These are phyloP conservation scores for Melanomma pulvis-pyrius DNA, from an alignment of 495 filamentous ascomycete species.

Conservation along the genomic window DNA sequence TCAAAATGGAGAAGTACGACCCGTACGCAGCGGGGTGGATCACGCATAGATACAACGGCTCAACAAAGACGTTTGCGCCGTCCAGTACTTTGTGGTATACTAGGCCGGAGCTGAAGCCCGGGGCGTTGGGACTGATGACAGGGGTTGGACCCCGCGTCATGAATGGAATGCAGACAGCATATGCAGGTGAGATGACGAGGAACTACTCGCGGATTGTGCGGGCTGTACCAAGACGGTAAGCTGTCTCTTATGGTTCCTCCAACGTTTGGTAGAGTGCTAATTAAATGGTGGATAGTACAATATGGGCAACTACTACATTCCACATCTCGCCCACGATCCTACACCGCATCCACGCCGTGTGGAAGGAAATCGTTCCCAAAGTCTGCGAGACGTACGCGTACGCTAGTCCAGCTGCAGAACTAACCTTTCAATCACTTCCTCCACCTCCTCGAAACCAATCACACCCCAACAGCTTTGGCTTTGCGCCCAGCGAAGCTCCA, in stretches of 20 bases:
- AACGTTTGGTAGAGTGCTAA: too few species aligned
- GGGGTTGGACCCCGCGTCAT: not conserved
- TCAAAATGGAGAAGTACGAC: conserved; percentile 13
- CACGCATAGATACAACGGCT: conserved; percentile 3
- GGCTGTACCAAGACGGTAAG: conserved; percentile 2
- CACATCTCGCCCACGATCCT: conserved; percentile 21
- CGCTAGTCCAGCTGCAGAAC: not conserved
- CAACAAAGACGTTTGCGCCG: not conserved
- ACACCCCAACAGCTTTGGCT: conserved; percentile 14
- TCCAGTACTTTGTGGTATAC: conserved; percentile 13
- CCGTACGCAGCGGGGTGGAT: conserved; percentile 26
- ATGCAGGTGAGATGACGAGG: not conserved
- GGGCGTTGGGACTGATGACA: not conserved
- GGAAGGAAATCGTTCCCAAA: conserved; percentile 14
- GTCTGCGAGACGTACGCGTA: conserved; percentile 5
- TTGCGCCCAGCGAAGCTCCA: not conserved
- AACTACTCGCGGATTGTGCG: conserved; percentile 8
- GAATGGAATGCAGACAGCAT: conserved; percentile 6
- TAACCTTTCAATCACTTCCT: conserved; percentile 21
- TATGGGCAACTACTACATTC: conserved; percentile 26
- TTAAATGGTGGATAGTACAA: conserved; percentile 1
- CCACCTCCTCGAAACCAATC: not conserved
- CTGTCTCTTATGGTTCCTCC: too few species aligned
- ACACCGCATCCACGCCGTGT: not conserved
- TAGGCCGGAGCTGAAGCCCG: conserved; percentile 12